A percentile compares a stretch with the other conserved stretches of the same genome.
Conservation (phyloP, 148 eudicot genomes). For the Limonium bicolor region DNA sequence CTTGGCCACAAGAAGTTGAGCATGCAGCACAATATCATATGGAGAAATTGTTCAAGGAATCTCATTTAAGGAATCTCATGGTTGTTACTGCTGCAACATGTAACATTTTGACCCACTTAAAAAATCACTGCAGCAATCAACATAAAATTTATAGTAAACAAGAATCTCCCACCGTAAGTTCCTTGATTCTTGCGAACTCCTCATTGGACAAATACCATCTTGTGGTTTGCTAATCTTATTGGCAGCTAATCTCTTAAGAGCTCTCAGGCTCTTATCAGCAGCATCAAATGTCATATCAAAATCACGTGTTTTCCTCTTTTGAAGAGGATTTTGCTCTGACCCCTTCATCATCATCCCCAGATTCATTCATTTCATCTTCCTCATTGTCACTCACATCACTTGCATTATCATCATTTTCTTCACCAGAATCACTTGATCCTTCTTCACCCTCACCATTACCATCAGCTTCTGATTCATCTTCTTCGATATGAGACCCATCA, state of each 20-base stretch:
- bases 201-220: conserved; percentile 82
- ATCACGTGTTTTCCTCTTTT: conserved; percentile 63
- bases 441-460: conserved; percentile 17
- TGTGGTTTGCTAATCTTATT: conserved; percentile 20
- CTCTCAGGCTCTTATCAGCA: conserved; percentile 69
- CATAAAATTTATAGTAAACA: no score
- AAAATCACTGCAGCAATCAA: no score
- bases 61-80: no score
- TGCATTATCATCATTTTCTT: conserved; percentile 29
- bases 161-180: conserved; percentile 59
- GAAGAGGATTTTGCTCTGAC: conserved; percentile 6
- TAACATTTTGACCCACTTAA: no score
- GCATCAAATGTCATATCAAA: conserved; percentile 57
- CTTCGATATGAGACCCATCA: conserved; percentile 24
- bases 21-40: no score
- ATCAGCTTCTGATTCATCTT: conserved; percentile 10
- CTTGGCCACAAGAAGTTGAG: no score
- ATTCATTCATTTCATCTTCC: conserved; percentile 15
- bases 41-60: no score
- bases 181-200: conserved; percentile 69
- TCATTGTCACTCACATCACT: conserved; percentile 26
- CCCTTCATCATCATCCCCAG: conserved; percentile 10
- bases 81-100: no score
- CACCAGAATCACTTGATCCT: conserved; percentile 9
- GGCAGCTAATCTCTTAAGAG: conserved; percentile 67